Evolutionary conservation across 2,329 filamentous ascomycete species (phyloP).

Genomic region (Phyllachora maydis): DNA sequence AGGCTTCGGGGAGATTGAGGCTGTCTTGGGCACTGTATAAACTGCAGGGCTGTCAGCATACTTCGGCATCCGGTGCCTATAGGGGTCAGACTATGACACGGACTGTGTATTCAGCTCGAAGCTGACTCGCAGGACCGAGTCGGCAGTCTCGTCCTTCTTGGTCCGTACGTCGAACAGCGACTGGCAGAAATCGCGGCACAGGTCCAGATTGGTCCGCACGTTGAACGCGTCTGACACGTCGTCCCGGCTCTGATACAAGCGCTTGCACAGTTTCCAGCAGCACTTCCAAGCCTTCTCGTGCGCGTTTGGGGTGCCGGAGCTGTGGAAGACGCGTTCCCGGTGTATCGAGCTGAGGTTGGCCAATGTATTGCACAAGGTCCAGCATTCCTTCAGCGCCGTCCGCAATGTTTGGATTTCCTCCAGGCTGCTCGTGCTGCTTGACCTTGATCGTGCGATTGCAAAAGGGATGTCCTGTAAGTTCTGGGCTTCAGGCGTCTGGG

Average conservation of each 20-base stretch:
- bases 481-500: constrained; percentile 64
- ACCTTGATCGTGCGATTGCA: constrained; percentile 33
- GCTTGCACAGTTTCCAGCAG: constrained; percentile 85
- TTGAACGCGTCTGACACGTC: constrained; percentile 45
- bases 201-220: constrained; percentile 56
- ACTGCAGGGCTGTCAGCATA: constrained; percentile 16
- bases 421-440: constrained; percentile 52
- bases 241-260: constrained; percentile 64
- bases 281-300: constrained; percentile 84
- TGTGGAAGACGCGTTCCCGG: constrained; percentile 58
- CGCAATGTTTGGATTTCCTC: constrained; percentile 55
- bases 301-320: constrained; percentile 50
- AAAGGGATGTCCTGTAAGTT: constrained; percentile 53
- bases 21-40: constrained; percentile 78
- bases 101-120: constrained; percentile 89
- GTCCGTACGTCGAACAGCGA: constrained; percentile 71
- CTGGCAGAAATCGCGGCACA: constrained; percentile 85
- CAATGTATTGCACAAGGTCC: constrained; percentile 83
- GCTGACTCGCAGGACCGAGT: constrained; percentile 77
- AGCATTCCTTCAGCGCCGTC: constrained; percentile 68
- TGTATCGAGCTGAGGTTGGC: constrained; percentile 71
- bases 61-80: background rate
- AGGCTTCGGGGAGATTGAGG: constrained; percentile 62
- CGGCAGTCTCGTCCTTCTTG: constrained; percentile 55
- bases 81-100: constrained; percentile 7